These are phyloP conservation scores for Mortierella hygrophila DNA, from an alignment of 192 early-diverging fungal species.

Conservation along the genomic window DNA sequence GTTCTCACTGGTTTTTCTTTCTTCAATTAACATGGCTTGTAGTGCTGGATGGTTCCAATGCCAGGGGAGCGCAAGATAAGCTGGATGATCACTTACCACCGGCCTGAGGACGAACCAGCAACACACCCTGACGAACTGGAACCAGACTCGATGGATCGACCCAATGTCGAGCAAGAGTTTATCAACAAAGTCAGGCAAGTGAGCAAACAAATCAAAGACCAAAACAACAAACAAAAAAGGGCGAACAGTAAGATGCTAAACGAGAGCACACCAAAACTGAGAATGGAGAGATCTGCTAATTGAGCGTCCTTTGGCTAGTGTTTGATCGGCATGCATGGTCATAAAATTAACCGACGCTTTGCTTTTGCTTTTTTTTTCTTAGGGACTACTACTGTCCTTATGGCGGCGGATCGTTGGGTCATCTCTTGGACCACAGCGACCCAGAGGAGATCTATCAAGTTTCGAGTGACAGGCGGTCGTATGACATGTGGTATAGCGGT, in stretches of 20 bases:
- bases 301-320: neutral
- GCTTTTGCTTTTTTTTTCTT: neutral
- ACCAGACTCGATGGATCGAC: conserved; percentile 4
- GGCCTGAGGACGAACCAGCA: neutral
- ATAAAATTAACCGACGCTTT: neutral
- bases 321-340: neutral
- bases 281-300: neutral
- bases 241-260: no score
- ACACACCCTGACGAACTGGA: neutral
- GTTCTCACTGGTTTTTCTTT: neutral
- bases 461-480: neutral
- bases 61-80: conserved; percentile 5
- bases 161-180: conserved; percentile 10
- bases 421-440: conserved; percentile 9
- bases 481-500: conserved; percentile 23
- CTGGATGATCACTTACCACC: conserved; percentile 19
- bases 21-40: neutral
- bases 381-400: conserved; percentile 13
- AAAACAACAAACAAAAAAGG: neutral
- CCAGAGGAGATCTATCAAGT: conserved; percentile 3
- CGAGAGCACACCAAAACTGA: neutral
- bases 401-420: conserved; percentile 6
- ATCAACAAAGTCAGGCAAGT: conserved; percentile 24
- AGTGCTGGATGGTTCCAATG: conserved; percentile 17
- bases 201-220: neutral